Evolutionary conservation across 352 stramenopile species (phyloP), one percentile per base, ranked within the genome.

Genomic region (Phytophthora megakarya): DNA sequence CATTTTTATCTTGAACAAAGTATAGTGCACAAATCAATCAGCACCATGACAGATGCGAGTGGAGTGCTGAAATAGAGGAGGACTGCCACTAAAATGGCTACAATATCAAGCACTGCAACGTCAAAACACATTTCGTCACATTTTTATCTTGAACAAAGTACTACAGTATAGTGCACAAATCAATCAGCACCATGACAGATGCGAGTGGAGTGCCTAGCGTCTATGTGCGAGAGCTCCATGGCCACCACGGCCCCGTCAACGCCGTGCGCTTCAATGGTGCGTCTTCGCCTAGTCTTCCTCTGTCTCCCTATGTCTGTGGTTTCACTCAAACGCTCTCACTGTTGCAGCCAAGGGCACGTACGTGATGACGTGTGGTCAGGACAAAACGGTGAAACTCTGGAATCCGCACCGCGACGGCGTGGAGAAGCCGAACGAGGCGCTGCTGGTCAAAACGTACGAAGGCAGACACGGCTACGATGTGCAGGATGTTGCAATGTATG

Each of bases 391-490:
- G 45, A 84, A 85, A 15, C 72, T 97, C 8, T 97, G 86, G 84
- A 97, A 97, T 57, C 89, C 89, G 16, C 88, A 96, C 53, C 84
- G 88, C 28, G 80, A 90, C 62, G 70, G 73, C 3, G 70, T 77
- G 2, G 88, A 93, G 22, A 68, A 72, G 7, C 54, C 70, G 10
- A 77, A 77, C 15, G 72, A 95, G 39, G 89, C 78, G 8, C 45
- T 97, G 26, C 65, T 96, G 23, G 56, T 97, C 37, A 96, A 97
- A 53, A 89, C 81, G 16, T 97, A 96, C 55, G 71, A 90, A 39
- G 89, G 89, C 1, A 67, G 84, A 40, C 89, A 97, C 45, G 89
- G 88, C 50, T 96, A 97, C 46, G 88, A 97, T 30, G 84, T 97
- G 19, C 86, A 90, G 55, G 89, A 97, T 39, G 85, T 97, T n/a